Evolutionary conservation across 208 protist genomes (phyloP).

Genomic region (Acanthamoeba healyi): DNA sequence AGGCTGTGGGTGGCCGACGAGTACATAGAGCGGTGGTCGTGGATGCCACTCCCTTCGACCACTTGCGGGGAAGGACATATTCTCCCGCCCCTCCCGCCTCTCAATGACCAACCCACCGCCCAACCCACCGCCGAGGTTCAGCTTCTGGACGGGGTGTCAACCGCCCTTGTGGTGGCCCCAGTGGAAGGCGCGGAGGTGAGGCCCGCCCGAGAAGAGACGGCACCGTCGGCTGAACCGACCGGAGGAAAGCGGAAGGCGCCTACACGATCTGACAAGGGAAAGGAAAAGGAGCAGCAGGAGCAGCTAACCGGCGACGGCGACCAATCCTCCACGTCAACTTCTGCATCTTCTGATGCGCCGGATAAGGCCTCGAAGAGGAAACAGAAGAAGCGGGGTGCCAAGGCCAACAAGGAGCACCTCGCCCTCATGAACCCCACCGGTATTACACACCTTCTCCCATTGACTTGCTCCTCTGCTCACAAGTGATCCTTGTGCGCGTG

Average conservation of each 20-base stretch:
- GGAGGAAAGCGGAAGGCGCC: too few species aligned
- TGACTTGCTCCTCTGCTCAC: not conserved
- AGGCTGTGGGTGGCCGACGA: constrained; percentile 3
- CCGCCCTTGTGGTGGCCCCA: too few species aligned
- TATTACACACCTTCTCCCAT: not conserved
- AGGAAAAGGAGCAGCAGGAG: too few species aligned
- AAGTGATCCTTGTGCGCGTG: not conserved
- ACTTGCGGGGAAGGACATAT: not conserved
- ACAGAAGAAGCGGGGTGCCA: not conserved
- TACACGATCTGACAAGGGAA: too few species aligned
- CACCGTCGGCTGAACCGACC: too few species aligned
- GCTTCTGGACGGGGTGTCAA: too few species aligned
- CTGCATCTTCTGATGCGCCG: not conserved
- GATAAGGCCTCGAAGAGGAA: not conserved
- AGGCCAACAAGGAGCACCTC: not conserved
- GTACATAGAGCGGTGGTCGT: not conserved
- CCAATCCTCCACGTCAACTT: not conserved
- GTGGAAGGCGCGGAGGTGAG: too few species aligned
- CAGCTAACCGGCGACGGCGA: not conserved
- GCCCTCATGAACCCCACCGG: not conserved
- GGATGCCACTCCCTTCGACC: not conserved
- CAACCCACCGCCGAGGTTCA: too few species aligned
- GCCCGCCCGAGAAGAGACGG: too few species aligned
- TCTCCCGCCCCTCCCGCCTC: not conserved
- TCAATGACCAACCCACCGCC: not conserved